A percentile compares a stretch with the other conserved stretches of the same genome.
Conservation (phyloP, 179 eudicot species). For the Drosera spatulata region DNA sequence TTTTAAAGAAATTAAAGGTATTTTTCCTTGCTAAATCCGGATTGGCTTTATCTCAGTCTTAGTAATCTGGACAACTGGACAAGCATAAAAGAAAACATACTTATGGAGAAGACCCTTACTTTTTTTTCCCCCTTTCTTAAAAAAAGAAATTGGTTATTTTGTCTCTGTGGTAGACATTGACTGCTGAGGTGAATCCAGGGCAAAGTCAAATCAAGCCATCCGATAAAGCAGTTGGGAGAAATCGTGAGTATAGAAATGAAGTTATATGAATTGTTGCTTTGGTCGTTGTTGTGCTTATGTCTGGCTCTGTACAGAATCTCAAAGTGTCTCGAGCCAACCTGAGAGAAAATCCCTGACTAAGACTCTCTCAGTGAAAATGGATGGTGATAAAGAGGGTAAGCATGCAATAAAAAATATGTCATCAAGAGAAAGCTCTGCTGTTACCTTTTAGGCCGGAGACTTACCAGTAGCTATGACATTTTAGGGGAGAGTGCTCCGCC, state of each 20-base stretch:
- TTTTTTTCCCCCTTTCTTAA: too few relatives aligned
- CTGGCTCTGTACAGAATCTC: conserved; percentile 30
- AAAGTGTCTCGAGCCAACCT: conserved; percentile 45
- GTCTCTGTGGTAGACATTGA: conserved; percentile 11
- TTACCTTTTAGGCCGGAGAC: conserved; percentile 26
- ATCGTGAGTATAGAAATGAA: conserved; percentile 30
- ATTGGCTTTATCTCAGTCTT: conserved; percentile 1
- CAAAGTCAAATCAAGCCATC: conserved; percentile 22
- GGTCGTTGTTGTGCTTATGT: too few relatives aligned
- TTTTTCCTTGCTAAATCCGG: neutral
- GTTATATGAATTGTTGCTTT: too few relatives aligned
- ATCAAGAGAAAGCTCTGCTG: conserved; percentile 19
- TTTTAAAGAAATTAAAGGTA: conserved; percentile 33
- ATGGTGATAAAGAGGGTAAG: conserved; percentile 72
- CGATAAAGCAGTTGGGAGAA: conserved; percentile 21
- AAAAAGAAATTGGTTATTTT: too few relatives aligned
- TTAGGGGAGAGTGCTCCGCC: conserved; percentile 69
- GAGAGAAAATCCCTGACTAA: conserved; percentile 38
- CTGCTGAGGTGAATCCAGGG: conserved; percentile 22
- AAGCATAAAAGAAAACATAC: too few relatives aligned
- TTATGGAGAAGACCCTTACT: too few relatives aligned
- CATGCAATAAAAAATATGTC: conserved; percentile 16
- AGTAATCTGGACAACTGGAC: neutral
- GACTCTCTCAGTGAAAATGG: conserved; percentile 37
- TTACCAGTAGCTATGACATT: conserved; percentile 29